phyloP scores from a whole-genome alignment of 805 yeast genomes.

The Alloascoidea africana region DNA sequence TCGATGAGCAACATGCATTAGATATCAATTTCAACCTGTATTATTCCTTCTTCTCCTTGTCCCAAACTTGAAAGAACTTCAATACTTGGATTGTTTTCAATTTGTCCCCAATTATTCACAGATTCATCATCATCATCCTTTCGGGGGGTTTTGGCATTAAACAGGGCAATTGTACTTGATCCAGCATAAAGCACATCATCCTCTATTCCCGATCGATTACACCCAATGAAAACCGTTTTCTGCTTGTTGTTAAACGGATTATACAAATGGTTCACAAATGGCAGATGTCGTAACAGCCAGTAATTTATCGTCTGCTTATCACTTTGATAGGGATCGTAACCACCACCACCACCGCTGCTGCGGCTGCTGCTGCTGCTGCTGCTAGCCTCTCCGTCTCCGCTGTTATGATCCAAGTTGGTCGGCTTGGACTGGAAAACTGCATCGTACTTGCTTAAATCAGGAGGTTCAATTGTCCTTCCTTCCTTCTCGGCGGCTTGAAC shows the following conservation, averaged over 20 bases:
- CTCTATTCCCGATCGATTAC: constrained; percentile 75
- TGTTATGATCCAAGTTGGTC: background rate
- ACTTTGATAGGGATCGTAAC: constrained; percentile 20
- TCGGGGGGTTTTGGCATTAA: constrained; percentile 23
- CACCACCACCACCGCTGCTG: constrained; percentile 2
- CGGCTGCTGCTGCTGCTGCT: constrained; percentile 9
- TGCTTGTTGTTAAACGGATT: constrained; percentile 4
- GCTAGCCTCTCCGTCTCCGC: constrained; percentile 2
- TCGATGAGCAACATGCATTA: background rate
- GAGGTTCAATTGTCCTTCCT: too few relatives aligned
- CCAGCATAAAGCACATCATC: constrained; percentile 20
- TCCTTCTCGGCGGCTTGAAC: background rate
- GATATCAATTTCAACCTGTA: constrained; percentile 12
- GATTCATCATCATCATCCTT: constrained; percentile 13
- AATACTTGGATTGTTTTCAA: constrained; percentile 36
- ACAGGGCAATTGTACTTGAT: constrained; percentile 28
- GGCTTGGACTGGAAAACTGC: background rate
- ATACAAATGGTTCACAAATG: constrained; percentile 30
- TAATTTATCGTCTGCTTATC: constrained; percentile 41
- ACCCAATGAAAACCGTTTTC: constrained; percentile 28
- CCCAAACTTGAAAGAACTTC: constrained; percentile 40
- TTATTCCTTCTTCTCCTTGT: constrained; percentile 49
- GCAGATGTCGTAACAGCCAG: constrained; percentile 62
- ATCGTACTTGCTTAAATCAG: background rate
- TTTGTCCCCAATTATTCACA: constrained; percentile 3